These are phyloP conservation scores for Penicillium sp. DNA, from an alignment of 2,329 filamentous ascomycete species.

Conservation along the genomic window DNA sequence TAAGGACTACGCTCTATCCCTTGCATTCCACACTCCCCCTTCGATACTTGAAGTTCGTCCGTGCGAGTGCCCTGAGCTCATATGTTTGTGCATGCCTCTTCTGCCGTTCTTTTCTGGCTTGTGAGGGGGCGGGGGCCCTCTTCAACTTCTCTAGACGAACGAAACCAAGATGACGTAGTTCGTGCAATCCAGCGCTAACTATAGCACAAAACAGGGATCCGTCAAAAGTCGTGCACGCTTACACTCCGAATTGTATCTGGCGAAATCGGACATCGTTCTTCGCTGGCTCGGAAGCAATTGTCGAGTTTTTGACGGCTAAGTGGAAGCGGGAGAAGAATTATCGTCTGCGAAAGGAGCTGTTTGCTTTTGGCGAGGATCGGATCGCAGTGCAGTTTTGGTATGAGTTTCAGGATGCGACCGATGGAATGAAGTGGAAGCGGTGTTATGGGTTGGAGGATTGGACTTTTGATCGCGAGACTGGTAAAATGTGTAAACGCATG, in stretches of 20 bases:
- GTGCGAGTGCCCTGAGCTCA: slow-evolving; percentile 15
- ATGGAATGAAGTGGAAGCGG: slow-evolving; percentile 75
- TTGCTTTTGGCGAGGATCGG: slow-evolving; percentile 73
- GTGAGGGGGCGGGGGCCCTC: background rate
- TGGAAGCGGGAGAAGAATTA: slow-evolving; percentile 76
- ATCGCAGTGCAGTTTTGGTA: slow-evolving; percentile 94
- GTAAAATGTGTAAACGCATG: slow-evolving; percentile 53
- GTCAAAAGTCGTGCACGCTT: slow-evolving; percentile 67
- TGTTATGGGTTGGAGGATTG: slow-evolving; percentile 73
- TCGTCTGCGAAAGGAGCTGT: slow-evolving; percentile 79
- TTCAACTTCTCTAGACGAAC: background rate
- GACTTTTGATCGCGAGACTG: slow-evolving; percentile 49
- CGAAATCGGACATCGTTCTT: slow-evolving; percentile 76
- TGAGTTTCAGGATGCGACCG: slow-evolving; percentile 70
- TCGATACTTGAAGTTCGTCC: slow-evolving; percentile 15
- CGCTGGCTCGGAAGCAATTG: slow-evolving; percentile 68
- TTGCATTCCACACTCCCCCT: slow-evolving; percentile 20
- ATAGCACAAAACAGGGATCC: slow-evolving; percentile 60
- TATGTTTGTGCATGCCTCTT: slow-evolving; percentile 9
- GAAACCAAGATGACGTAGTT: slow-evolving; percentile 18
- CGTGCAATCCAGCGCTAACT: slow-evolving; percentile 5
- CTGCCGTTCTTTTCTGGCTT: background rate
- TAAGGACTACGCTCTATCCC: slow-evolving; percentile 18
- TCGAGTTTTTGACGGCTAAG: slow-evolving; percentile 70
- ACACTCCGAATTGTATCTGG: slow-evolving; percentile 79